phyloP scores from a whole-genome alignment of 176 grass and related monocot species.

The Oryza longistaminata region DNA sequence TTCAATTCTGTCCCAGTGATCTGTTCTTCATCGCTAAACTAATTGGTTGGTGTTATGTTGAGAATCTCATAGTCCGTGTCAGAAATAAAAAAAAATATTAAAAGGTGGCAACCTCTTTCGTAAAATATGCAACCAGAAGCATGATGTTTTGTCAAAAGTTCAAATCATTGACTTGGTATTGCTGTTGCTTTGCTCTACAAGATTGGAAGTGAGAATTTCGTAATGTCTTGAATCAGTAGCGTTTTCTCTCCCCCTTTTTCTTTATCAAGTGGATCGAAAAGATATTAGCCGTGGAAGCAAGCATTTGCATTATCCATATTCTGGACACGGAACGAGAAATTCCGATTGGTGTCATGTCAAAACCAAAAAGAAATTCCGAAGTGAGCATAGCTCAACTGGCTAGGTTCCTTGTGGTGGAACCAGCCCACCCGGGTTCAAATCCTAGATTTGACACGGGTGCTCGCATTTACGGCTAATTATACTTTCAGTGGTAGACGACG shows the following conservation, averaged over 20 bases:
- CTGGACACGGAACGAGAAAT: background rate
- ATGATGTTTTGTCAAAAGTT: slow-evolving; percentile 12
- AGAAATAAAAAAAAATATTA: background rate
- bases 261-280: slow-evolving; percentile 18
- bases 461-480: no score
- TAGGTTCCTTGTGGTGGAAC: no score
- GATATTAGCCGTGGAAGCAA: slow-evolving; percentile 6
- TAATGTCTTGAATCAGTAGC: slow-evolving; percentile 16
- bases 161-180: slow-evolving; percentile 22
- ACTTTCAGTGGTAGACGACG: no score
- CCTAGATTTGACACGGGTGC: no score
- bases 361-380: slow-evolving; percentile 14
- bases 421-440: no score
- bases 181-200: slow-evolving; percentile 18
- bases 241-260: slow-evolving; percentile 12
- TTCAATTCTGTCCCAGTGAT: background rate
- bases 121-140: slow-evolving; percentile 16
- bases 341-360: slow-evolving; percentile 16
- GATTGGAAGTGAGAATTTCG: slow-evolving; percentile 28
- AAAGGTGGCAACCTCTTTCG: background rate
- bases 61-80: background rate
- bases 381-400: no score
- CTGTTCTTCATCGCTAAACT: slow-evolving; percentile 1
- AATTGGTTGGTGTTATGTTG: background rate
- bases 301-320: slow-evolving; percentile 28